Conservation (phyloP, 2,329 filamentous ascomycete genomes). For the Ascochyta fabae region DNA sequence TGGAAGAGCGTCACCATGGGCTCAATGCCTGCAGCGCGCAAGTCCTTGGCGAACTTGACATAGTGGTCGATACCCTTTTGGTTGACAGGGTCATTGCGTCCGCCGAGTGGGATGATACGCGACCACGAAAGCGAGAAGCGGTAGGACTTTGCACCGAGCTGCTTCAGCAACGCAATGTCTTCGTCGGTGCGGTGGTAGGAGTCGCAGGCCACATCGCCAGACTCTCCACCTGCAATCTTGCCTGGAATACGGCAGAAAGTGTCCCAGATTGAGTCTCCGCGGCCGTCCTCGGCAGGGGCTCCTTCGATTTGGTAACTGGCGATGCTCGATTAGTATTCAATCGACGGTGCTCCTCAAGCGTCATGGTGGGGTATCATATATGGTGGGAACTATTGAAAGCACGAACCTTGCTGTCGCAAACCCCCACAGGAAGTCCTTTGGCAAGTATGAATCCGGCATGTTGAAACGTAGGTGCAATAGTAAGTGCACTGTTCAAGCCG, state of each 20-base stretch:
- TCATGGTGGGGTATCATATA: constrained; percentile 32
- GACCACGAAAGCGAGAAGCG: constrained; percentile 86
- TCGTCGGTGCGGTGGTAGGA: constrained; percentile 81
- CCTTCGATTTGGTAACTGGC: constrained; percentile 88
- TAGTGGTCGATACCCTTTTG: constrained; percentile 79
- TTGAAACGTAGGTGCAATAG: constrained; percentile 20
- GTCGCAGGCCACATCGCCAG: constrained; percentile 81
- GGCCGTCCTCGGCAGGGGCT: constrained; percentile 74
- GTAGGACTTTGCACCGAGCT: constrained; percentile 75
- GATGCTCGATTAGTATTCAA: constrained; percentile 30
- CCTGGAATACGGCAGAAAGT: constrained; percentile 81
- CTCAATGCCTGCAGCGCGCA: constrained; percentile 76
- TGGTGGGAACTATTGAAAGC: constrained; percentile 21
- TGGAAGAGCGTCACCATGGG: constrained; percentile 86
- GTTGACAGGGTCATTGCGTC: constrained; percentile 82
- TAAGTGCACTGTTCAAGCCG: constrained; percentile 13
- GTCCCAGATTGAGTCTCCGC: constrained; percentile 86
- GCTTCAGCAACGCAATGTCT: constrained; percentile 79
- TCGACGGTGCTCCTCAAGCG: constrained; percentile 9
- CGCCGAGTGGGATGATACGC: constrained; percentile 84
- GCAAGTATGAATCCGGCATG: constrained; percentile 48
- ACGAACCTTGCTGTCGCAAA: constrained; percentile 52
- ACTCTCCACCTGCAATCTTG: constrained; percentile 80
- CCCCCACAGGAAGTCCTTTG: constrained; percentile 51
- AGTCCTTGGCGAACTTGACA: constrained; percentile 76